Evolutionary conservation across 169 alveolate species (phyloP).

Genomic region (Plasmodium falciparum): DNA sequence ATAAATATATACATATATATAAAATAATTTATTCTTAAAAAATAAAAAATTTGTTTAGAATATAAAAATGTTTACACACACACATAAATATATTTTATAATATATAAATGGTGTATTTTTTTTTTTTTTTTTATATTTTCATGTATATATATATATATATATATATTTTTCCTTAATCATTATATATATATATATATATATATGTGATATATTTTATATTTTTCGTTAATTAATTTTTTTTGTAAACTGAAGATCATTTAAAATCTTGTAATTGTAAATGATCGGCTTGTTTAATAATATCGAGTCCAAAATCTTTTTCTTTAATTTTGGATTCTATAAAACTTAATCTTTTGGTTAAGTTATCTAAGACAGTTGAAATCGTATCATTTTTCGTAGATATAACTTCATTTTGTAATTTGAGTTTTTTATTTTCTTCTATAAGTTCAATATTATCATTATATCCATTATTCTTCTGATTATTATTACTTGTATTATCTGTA

Average conservation of each 20-base stretch:
- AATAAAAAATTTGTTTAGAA: background rate
- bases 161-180: background rate
- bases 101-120: background rate
- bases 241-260: constrained; percentile 6
- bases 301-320: constrained; percentile 59
- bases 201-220: background rate
- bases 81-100: background rate
- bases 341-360: constrained; percentile 52
- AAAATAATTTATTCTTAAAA: background rate
- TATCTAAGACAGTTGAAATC: constrained; percentile 53
- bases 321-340: constrained; percentile 69
- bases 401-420: constrained; percentile 71
- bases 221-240: background rate
- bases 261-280: constrained; percentile 30
- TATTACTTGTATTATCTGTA: background rate
- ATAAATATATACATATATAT: constrained; percentile 7
- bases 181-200: background rate
- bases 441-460: background rate
- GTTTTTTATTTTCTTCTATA: constrained; percentile 74
- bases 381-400: constrained; percentile 70
- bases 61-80: constrained; percentile 7
- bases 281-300: constrained; percentile 65
- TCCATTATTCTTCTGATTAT: background rate
- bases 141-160: background rate
- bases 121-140: background rate